Evolutionary conservation across 2,329 filamentous ascomycete genomes (phyloP), one percentile per base, ranked within the genome.

Genomic region (Ophiostoma pallidulum): DNA sequence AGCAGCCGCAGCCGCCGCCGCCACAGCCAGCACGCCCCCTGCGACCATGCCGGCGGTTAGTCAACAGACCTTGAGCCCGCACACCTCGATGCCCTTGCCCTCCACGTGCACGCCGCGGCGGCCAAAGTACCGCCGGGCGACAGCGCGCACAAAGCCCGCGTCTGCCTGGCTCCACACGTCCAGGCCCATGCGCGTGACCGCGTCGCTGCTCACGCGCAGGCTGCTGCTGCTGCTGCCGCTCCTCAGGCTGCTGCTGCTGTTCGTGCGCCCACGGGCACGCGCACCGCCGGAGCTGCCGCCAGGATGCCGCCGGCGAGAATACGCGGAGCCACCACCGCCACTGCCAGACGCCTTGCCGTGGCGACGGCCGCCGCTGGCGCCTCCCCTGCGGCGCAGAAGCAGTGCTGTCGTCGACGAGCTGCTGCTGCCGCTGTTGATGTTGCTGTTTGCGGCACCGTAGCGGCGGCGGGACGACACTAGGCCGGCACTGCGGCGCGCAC

Each of bases 151-250:
- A 58, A 90, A 91, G 3, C 69, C 69, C n/a, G 75, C 77, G 60
- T 91, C 86, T 14, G 70, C 69, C 28, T 74, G 69, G 59, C 83
- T 89, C 85, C 86, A 92, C 1, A 81, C 72, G 57, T 92, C 86
- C 18, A 92, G 71, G 0, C 86, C 86, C 79, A 91, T 84, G 39
- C 73, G 70, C 50, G 78, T 74, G 42, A 91, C 62, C 47, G 84
- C 78, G 22, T 80, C 79, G 54, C 75, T 78, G 52, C 74, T 75
- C 19, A 91, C 67, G 12, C 72, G 69, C 41, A 86, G 64, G 41
- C 61, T 59, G 61, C 32, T 66, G 66, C n/a, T 58, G 61, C 14
- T 36, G 32, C 31, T 18, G 8, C n/a, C n/a, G n/a, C n/a, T n/a
- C n/a, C n/a, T n/a, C n/a, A n/a, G n/a, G 5, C 67, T 67, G 9